These are phyloP conservation scores for Globisporangium echinulatum DNA, from an alignment of 352 stramenopile genomes.

Conservation along the genomic window DNA sequence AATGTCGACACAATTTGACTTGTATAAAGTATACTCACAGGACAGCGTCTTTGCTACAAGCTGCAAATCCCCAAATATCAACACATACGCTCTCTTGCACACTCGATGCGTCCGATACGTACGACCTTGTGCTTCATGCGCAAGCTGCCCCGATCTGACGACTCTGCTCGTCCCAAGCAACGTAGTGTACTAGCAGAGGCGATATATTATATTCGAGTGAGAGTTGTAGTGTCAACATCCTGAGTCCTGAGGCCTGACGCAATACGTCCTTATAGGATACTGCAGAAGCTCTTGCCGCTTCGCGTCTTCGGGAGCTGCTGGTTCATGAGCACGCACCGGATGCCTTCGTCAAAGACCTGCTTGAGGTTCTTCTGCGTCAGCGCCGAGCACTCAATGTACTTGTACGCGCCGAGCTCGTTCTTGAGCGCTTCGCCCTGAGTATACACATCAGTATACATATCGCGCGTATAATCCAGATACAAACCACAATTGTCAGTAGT, in stretches of 20 bases:
- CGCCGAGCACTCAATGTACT: slow-evolving; percentile 92
- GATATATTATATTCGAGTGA: not conserved
- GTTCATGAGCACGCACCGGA: slow-evolving; percentile 84
- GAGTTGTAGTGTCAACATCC: not conserved
- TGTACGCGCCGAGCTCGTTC: slow-evolving; percentile 85
- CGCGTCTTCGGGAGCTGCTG: slow-evolving; percentile 67
- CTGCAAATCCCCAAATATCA: no score
- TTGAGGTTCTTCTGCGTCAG: slow-evolving; percentile 93
- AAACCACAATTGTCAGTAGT: no score
- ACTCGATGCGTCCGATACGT: no score
- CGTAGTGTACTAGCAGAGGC: no score
- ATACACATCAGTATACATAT: not conserved
- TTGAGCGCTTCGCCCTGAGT: slow-evolving; percentile 81
- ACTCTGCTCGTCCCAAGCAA: no score
- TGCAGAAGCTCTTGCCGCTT: slow-evolving; percentile 41
- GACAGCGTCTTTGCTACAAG: no score
- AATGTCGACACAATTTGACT: no score
- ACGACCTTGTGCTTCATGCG: no score
- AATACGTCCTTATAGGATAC: slow-evolving; percentile 42
- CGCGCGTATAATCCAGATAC: no score
- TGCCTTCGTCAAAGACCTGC: slow-evolving; percentile 91
- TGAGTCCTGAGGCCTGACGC: not conserved
- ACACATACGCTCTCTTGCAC: no score
- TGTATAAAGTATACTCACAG: no score
- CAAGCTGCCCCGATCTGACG: no score